A percentile compares a stretch with the other conserved stretches of the same genome.
Evolutionary conservation across 106 monocot genomes (phyloP).

Genomic region (Dioscorea dumetorum): DNA sequence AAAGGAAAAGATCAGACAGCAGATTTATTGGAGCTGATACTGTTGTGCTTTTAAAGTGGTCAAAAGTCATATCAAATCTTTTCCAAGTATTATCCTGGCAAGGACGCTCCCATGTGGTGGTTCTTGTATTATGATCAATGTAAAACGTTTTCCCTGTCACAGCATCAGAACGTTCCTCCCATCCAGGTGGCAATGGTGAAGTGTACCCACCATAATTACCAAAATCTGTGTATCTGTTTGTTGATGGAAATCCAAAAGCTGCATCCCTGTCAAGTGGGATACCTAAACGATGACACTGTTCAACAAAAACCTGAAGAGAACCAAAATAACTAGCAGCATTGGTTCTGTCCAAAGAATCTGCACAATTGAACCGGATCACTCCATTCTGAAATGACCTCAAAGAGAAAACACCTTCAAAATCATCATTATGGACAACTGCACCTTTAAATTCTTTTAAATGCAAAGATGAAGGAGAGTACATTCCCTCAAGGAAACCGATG

Average conservation of each 20-base stretch:
- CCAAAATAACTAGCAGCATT: constrained; percentile 99
- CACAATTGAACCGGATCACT: constrained; percentile 94
- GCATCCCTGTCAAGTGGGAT: constrained; percentile 71
- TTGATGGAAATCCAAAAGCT: constrained; percentile 41
- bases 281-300: constrained; percentile 79
- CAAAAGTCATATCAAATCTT: constrained; percentile 96
- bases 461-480: constrained; percentile 41
- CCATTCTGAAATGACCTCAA: constrained; percentile 85
- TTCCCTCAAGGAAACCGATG: constrained; percentile 87
- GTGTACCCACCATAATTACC: constrained; percentile 25
- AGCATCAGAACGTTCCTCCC: constrained; percentile 88
- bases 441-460: constrained; percentile 55
- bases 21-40: constrained; percentile 64
- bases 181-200: constrained; percentile 84
- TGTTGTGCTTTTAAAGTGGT: constrained; percentile 87
- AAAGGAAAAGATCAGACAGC: constrained; percentile 84
- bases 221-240: constrained; percentile 40
- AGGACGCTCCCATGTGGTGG: constrained; percentile 96
- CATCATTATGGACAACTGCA: constrained; percentile 40
- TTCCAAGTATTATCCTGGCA: constrained; percentile 85
- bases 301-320: constrained; percentile 93
- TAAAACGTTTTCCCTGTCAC: constrained; percentile 90
- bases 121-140: constrained; percentile 84
- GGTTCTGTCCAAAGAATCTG: constrained; percentile 96
- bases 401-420: constrained; percentile 68